phyloP scores from a whole-genome alignment of 805 yeast genomes.

The Candida dendrica region DNA sequence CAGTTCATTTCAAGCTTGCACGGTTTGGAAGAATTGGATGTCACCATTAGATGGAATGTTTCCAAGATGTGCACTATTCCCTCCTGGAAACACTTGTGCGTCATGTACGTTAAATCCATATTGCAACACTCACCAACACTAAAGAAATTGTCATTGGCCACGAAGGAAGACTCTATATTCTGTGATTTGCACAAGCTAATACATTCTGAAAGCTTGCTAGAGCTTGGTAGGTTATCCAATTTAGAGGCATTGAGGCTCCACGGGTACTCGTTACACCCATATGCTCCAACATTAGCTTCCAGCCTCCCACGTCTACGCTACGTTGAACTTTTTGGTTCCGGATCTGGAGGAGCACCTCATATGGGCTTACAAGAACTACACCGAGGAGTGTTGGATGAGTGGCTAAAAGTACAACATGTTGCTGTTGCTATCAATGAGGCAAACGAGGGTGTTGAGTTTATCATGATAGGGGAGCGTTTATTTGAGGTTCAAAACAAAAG shows the following conservation, averaged over 20 bases:
- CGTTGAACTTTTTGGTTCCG: slow-evolving; percentile 41
- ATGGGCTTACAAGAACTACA: slow-evolving; percentile 46
- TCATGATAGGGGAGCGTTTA: slow-evolving; percentile 42
- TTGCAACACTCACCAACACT: slow-evolving; percentile 16
- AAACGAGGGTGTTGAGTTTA: slow-evolving; percentile 27
- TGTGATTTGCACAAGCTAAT: slow-evolving; percentile 25
- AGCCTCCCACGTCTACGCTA: slow-evolving; percentile 21
- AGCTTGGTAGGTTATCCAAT: slow-evolving; percentile 12
- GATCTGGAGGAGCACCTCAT: slow-evolving; percentile 47
- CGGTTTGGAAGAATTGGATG: slow-evolving; percentile 28
- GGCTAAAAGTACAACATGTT: slow-evolving; percentile 49
- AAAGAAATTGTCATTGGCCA: slow-evolving; percentile 31
- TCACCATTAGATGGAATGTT: slow-evolving; percentile 33
- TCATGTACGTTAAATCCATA: slow-evolving; percentile 12
- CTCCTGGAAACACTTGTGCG: slow-evolving; percentile 17
- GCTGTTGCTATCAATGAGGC: slow-evolving; percentile 33
- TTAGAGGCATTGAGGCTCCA: slow-evolving; percentile 36
- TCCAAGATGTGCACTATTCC: slow-evolving; percentile 20
- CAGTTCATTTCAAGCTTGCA: slow-evolving; percentile 22
- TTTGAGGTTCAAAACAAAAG: slow-evolving; percentile 29
- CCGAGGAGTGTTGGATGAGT: slow-evolving; percentile 48
- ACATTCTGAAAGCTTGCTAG: slow-evolving; percentile 14
- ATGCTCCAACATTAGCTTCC: slow-evolving; percentile 21
- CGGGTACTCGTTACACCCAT: slow-evolving; percentile 24
- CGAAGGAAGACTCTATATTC: slow-evolving; percentile 30